Conservation (phyloP, 352 stramenopile genomes). For the Phytopythium sindhum region DNA sequence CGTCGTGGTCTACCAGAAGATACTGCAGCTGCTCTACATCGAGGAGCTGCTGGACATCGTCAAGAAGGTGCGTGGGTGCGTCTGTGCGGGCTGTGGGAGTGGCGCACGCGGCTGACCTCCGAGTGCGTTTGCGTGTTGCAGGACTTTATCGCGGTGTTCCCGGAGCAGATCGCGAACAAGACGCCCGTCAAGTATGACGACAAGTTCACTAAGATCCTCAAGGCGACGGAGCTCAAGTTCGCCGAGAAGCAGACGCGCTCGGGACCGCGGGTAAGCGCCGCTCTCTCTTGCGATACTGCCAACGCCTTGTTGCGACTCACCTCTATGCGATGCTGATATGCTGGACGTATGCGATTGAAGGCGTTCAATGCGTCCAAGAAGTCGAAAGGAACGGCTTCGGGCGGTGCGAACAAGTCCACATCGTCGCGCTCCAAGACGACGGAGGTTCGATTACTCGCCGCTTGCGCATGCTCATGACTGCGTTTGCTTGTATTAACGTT, state of each 20-base stretch:
- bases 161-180: slow-evolving; percentile 69
- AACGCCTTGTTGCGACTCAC: neutral
- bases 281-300: no score
- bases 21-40: slow-evolving; percentile 89
- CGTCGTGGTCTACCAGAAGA: slow-evolving; percentile 91
- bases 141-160: slow-evolving; percentile 74
- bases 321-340: neutral
- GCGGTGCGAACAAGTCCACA: slow-evolving; percentile 41
- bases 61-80: slow-evolving; percentile 57
- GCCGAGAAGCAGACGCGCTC: slow-evolving; percentile 56
- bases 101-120: neutral
- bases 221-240: slow-evolving; percentile 67
- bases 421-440: slow-evolving; percentile 34
- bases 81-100: neutral
- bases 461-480: neutral
- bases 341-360: slow-evolving; percentile 10
- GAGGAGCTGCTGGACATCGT: slow-evolving; percentile 90
- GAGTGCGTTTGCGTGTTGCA: slow-evolving; percentile 3
- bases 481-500: slow-evolving; percentile 4
- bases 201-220: slow-evolving; percentile 80
- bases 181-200: slow-evolving; percentile 74
- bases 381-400: slow-evolving; percentile 47
- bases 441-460: slow-evolving; percentile 6
- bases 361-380: slow-evolving; percentile 68
- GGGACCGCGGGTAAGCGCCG: slow-evolving; percentile 38